phyloP scores from a whole-genome alignment of 768 basidiomycete species.

The Boletus subparvulus region DNA sequence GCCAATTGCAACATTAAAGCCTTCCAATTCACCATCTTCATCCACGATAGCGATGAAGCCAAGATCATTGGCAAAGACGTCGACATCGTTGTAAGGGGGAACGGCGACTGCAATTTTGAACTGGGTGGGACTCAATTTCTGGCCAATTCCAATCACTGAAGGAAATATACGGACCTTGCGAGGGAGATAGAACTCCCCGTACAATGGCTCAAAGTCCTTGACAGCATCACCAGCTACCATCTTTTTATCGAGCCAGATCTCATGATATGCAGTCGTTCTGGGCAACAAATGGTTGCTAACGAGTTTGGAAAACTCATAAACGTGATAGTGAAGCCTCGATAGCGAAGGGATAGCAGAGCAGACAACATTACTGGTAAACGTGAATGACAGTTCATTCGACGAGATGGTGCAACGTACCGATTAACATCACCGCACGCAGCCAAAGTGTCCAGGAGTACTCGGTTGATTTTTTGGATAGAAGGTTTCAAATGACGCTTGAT shows the following conservation, averaged over 20 bases:
- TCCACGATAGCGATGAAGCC: conserved; percentile 95
- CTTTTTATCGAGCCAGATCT: conserved; percentile 99
- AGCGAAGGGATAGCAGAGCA: conserved; percentile 88
- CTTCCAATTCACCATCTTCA: conserved; percentile 70
- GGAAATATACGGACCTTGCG: conserved; percentile 65
- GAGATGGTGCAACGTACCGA: conserved; percentile 46
- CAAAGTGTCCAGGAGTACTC: conserved; percentile 86
- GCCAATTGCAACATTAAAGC: conserved; percentile 92
- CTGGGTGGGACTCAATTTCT: conserved; percentile 38
- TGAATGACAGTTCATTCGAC: conserved; percentile 5
- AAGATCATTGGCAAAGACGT: conserved; percentile 92
- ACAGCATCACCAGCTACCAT: conserved; percentile 90
- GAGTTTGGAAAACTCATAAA: conserved; percentile 79
- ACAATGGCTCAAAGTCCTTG: conserved; percentile 95
- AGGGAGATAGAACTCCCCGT: conserved; percentile 95
- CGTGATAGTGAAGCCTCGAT: conserved; percentile 82
- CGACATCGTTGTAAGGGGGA: conserved; percentile 94
- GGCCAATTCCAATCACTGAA: not conserved
- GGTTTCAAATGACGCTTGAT: conserved; percentile 96
- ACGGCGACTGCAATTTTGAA: conserved; percentile 98
- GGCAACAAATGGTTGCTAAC: conserved; percentile 88
- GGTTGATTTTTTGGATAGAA: conserved; percentile 95
- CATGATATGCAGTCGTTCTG: conserved; percentile 91
- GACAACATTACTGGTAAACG: conserved; percentile 69
- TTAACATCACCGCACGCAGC: conserved; percentile 99